phyloP scores from a whole-genome alignment of 2,329 filamentous ascomycete species.

The Colletotrichum orbiculare region DNA sequence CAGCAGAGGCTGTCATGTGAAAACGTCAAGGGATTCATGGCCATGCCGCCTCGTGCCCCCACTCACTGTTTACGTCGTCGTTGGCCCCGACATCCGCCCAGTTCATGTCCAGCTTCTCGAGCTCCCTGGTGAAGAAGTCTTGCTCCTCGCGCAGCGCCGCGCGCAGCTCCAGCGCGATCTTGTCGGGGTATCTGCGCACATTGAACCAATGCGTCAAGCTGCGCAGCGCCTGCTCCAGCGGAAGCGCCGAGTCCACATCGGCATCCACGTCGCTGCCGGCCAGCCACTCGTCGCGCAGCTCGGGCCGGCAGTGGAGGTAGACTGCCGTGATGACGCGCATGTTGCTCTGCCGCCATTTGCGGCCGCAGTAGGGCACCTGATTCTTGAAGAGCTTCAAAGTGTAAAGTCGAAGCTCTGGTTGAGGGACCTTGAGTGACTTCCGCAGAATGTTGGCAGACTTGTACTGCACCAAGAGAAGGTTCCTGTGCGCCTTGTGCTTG shows the following conservation, averaged over 20 bases:
- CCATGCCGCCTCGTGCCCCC: slow-evolving; percentile 39
- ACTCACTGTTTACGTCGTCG: slow-evolving; percentile 44
- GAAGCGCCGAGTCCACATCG: slow-evolving; percentile 92
- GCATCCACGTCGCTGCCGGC: slow-evolving; percentile 91
- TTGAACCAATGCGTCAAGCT: slow-evolving; percentile 97
- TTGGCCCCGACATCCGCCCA: slow-evolving; percentile 55
- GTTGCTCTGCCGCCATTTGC: slow-evolving; percentile 97
- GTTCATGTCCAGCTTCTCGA: slow-evolving; percentile 75
- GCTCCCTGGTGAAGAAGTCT: slow-evolving; percentile 82
- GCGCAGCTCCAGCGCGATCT: slow-evolving; percentile 71
- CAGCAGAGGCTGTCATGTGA: slow-evolving; percentile 18
- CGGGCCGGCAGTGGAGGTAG: slow-evolving; percentile 91
- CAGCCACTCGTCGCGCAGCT: slow-evolving; percentile 95
- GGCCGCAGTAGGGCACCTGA: slow-evolving; percentile 96
- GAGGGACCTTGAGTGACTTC: slow-evolving; percentile 90
- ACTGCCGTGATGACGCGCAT: slow-evolving; percentile 99
- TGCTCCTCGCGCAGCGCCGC: slow-evolving; percentile 76
- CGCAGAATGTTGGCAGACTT: slow-evolving; percentile 93
- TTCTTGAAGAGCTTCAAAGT: slow-evolving; percentile 99
- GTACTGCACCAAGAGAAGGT: slow-evolving; percentile 93
- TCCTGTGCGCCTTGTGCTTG: slow-evolving; percentile 94
- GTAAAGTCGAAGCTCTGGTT: slow-evolving; percentile 88
- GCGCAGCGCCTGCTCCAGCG: slow-evolving; percentile 89
- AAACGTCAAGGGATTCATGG: slow-evolving; percentile 17
- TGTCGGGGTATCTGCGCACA: slow-evolving; percentile 81